Evolutionary conservation across 305 asterid genomes (phyloP).

Genomic region (Lippia alba): DNA sequence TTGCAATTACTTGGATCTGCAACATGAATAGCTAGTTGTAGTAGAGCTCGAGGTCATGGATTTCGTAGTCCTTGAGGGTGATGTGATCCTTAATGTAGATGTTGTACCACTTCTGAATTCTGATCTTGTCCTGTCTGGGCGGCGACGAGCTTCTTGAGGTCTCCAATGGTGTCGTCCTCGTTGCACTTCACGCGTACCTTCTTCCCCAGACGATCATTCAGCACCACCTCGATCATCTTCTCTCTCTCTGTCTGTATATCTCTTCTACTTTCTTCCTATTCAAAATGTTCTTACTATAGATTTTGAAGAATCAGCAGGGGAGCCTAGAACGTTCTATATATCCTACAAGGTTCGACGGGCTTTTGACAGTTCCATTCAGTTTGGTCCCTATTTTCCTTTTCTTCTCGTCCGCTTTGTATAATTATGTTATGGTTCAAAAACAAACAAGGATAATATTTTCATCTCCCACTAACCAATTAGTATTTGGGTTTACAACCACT

Average conservation of each 20-base stretch:
- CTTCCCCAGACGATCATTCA: constrained; percentile 95
- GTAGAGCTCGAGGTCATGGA: constrained; percentile 78
- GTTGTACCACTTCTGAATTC: constrained; percentile 92
- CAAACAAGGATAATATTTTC: too few relatives aligned
- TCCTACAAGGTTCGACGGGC: too few relatives aligned
- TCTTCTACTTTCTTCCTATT: too few relatives aligned
- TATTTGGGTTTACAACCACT: too few relatives aligned
- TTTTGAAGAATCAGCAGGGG: neutral
- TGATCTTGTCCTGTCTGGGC: constrained; percentile 93
- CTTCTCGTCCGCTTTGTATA: too few relatives aligned
- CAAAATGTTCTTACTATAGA: neutral
- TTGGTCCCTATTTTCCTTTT: too few relatives aligned
- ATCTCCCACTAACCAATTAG: too few relatives aligned
- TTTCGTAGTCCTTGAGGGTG: constrained; percentile 89
- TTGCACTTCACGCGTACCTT: constrained; percentile 94
- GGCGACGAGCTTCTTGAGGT: constrained; percentile 92
- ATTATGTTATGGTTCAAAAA: too few relatives aligned
- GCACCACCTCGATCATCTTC: constrained; percentile 87
- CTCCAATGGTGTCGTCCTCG: constrained; percentile 91
- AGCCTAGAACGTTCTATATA: too few relatives aligned
- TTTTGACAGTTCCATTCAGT: too few relatives aligned
- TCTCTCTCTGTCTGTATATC: neutral
- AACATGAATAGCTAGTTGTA: constrained; percentile 46
- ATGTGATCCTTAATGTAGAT: constrained; percentile 92
- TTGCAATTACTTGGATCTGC: constrained; percentile 19